phyloP scores from a whole-genome alignment of 768 basidiomycete species.

The Phylloporus rhodoxanthus region DNA sequence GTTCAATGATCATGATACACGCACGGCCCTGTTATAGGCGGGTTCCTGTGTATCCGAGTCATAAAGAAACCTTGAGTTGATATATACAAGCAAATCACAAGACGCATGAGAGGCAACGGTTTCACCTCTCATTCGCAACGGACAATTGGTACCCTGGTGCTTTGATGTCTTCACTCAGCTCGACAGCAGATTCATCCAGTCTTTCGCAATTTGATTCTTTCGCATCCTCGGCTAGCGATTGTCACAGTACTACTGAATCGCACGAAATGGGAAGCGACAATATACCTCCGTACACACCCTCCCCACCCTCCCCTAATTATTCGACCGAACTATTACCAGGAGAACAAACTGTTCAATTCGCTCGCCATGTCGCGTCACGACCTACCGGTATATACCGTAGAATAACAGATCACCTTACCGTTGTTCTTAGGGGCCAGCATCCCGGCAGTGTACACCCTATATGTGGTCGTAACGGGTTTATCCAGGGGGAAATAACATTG shows the following conservation, averaged over 20 bases:
- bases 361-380: constrained; percentile 20
- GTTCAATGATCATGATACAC: no score
- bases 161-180: no score
- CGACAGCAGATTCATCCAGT: not conserved
- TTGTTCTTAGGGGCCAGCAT: constrained; percentile 21
- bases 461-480: constrained; percentile 18
- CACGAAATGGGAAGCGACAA: constrained; percentile 9
- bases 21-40: no score
- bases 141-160: no score
- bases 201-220: not conserved
- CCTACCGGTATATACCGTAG: constrained; percentile 22
- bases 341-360: constrained; percentile 47
- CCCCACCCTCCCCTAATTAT: constrained; percentile 49
- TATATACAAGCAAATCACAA: not conserved
- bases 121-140: no score
- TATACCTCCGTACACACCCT: constrained; percentile 53
- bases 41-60: not conserved
- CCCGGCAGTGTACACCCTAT: constrained; percentile 18
- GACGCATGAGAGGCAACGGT: no score
- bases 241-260: not conserved
- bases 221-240: not conserved
- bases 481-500: constrained; percentile 23
- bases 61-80: not conserved
- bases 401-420: constrained; percentile 25
- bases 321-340: constrained; percentile 44